These are phyloP conservation scores for Gonium pectorale DNA, from an alignment of 139 green algal genomes.

Conservation along the genomic window DNA sequence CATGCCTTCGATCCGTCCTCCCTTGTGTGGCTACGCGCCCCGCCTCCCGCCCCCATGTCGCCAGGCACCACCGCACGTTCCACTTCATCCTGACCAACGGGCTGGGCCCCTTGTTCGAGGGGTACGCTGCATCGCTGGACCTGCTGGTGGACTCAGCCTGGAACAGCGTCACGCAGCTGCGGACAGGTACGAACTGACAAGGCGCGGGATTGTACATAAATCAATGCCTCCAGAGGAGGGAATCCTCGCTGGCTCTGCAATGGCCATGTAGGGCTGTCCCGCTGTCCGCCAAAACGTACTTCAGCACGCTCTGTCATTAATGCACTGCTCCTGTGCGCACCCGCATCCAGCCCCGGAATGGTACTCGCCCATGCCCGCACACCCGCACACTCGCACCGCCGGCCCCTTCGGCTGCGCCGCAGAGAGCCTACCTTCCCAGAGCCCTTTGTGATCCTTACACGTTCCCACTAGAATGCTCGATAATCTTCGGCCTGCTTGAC, in stretches of 20 bases:
- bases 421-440: no score
- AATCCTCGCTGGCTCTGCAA: neutral
- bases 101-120: slow-evolving; percentile 10
- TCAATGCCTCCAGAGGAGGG: no score
- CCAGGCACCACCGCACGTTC: slow-evolving; percentile 21
- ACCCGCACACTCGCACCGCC: no score
- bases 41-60: neutral
- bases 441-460: neutral
- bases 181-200: neutral
- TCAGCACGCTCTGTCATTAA: no score
- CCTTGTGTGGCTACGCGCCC: neutral
- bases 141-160: slow-evolving; percentile 3
- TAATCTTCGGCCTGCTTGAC: no score
- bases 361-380: no score
- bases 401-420: no score
- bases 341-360: no score
- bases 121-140: neutral
- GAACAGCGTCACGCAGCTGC: neutral
- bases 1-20: neutral
- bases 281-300: neutral
- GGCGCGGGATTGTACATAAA: neutral
- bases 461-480: no score
- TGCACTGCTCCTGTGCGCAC: neutral
- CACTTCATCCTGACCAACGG: slow-evolving; percentile 23
- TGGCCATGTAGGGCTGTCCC: neutral